Base-by-base conservation (phyloP, 176 grass and related monocot genomes). In the Hsuehochloa calcarea region DNA sequence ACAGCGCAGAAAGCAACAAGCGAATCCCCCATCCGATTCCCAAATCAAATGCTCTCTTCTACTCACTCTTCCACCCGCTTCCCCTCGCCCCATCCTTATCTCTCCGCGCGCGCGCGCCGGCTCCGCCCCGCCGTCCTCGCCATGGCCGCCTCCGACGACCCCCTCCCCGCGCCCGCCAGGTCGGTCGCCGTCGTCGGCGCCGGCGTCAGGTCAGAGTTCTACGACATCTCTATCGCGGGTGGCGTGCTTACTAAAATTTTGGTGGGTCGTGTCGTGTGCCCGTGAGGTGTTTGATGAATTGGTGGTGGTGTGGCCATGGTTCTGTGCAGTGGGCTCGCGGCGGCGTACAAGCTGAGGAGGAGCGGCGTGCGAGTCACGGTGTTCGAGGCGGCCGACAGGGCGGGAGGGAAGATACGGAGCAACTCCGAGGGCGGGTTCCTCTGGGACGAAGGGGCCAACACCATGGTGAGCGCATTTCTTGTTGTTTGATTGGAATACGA, bases 371-470 rank as follows among this genome's bases (percentile, higher is more conserved):
- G 71, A 13, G 96, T 96, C 26, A 94, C 92, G 47, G 80, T 99
- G 82, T 96, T 96, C 72, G 96, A 99, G 75, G 88, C 93, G 74
- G 91, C 90, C 25, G 78, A 89, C 77, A 81, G 86, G 59, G 78
- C 90, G 47, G 96, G 93, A 70, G 96, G 96, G 78, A 96, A 99
- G 90, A 87, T 99, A 85, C 84, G 90, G 82, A 99, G 83, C 86
- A 88, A 87, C 77, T 94, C 84, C 5, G 90, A 96, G 80, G 7
- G 65, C 74, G 96, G 96, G 17, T 92, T 91, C 81, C 75, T 99
- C 78, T 99, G 96, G 93, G 96, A 99, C 82, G 96, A 99, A 92
- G 96, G 96, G 58, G 93, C 96, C 65, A 99, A 99, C 84, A 99
- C 93, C 50, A 96, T 99, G 96, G 96, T 99, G 85, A 92, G 86